Evolutionary conservation across 305 asterid species (phyloP).

Genomic region (Solanum hybrid): DNA sequence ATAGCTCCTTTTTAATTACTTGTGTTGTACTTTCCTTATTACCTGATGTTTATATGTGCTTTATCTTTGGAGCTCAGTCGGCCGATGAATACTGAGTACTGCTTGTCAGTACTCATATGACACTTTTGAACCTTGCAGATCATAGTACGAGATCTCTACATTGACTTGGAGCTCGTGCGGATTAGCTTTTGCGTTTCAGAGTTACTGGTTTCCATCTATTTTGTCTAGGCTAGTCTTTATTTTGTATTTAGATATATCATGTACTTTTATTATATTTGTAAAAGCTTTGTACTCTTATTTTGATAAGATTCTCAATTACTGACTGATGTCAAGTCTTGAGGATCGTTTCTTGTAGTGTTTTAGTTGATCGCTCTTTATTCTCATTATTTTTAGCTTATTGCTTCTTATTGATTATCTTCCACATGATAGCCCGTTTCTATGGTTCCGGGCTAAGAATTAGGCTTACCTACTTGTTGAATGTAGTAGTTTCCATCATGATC

Average conservation of each 20-base stretch:
- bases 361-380: background rate
- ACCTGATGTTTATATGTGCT: background rate
- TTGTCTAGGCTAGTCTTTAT: background rate
- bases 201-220: background rate
- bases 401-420: too few relatives aligned
- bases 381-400: too few relatives aligned
- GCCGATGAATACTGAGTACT: background rate
- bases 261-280: background rate
- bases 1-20: background rate
- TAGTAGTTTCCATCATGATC: too few relatives aligned
- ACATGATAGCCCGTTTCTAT: too few relatives aligned
- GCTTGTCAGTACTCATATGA: background rate
- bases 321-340: background rate
- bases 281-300: too few relatives aligned
- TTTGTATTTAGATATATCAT: background rate
- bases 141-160: background rate
- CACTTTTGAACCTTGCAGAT: background rate
- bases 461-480: too few relatives aligned
- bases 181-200: too few relatives aligned
- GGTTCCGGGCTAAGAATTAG: too few relatives aligned
- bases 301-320: background rate
- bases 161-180: background rate
- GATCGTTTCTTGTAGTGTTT: background rate
- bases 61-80: too few relatives aligned
- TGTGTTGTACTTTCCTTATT: background rate